A percentile compares a stretch with the other conserved stretches of the same genome.
phyloP scores from a whole-genome alignment of 371 early-diverging fungal genomes.

The Actinomucor elegans region DNA sequence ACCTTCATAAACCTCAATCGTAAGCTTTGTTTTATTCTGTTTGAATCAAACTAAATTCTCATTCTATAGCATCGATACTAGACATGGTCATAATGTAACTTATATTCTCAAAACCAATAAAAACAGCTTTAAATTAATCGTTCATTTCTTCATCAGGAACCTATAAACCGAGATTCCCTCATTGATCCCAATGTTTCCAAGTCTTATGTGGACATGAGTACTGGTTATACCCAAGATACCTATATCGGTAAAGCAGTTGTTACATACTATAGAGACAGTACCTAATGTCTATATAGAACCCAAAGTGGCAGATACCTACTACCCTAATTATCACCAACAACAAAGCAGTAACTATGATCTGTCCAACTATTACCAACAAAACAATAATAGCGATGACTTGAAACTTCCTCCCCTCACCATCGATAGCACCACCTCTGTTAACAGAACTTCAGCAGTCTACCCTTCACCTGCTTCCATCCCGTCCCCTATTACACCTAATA shows the following conservation, averaged over 20 bases:
- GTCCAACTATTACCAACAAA: no score
- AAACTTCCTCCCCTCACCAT: conserved; percentile 16
- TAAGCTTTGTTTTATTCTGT: not conserved
- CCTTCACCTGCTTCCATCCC: conserved; percentile 18
- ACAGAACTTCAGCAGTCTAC: not conserved
- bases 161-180: conserved; percentile 5
- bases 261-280: not conserved
- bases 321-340: not conserved
- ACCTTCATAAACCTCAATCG: conserved; percentile 15
- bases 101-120: no score
- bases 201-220: not conserved
- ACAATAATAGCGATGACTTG: conserved; percentile 1
- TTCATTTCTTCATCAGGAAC: not conserved
- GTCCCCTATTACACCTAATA: conserved; percentile 10
- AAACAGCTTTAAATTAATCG: not conserved
- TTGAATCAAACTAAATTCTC: not conserved
- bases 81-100: not conserved
- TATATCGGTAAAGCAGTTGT: conserved; percentile 9
- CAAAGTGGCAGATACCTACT: not conserved
- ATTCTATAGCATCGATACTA: conserved; percentile 4
- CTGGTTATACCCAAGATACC: conserved; percentile 9
- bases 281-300: conserved; percentile 6
- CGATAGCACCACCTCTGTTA: not conserved
- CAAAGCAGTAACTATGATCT: not conserved
- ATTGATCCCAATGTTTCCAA: conserved; percentile 4